These are phyloP conservation scores for Spinacia oleracea DNA, from an alignment of 179 eudicot genomes.

Conservation along the genomic window DNA sequence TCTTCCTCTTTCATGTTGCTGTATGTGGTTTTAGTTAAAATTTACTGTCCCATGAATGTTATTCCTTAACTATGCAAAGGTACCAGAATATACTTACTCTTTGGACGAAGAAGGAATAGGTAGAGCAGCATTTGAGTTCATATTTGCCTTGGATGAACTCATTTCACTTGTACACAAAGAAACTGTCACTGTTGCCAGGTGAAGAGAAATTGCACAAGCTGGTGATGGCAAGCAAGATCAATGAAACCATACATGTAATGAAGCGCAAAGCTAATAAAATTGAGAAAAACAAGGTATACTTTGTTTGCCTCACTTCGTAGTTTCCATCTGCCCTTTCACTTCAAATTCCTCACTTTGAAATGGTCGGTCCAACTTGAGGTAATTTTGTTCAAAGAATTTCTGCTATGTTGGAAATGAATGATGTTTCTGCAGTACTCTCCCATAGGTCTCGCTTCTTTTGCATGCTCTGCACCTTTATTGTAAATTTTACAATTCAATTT, in stretches of 20 bases:
- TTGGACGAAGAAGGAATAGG: conserved; percentile 92
- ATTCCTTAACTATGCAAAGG: conserved; percentile 64
- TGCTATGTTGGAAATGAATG: background rate
- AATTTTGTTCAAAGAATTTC: background rate
- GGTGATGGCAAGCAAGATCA: conserved; percentile 86
- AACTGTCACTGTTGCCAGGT: conserved; percentile 90
- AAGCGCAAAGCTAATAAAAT: conserved; percentile 95
- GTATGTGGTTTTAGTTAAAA: background rate
- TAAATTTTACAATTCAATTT: background rate
- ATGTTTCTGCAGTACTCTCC: background rate
- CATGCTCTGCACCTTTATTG: background rate
- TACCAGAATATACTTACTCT: conserved; percentile 79
- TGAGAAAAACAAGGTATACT: conserved; percentile 84
- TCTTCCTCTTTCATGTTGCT: background rate
- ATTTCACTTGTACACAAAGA: conserved; percentile 76
- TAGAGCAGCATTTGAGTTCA: conserved; percentile 83
- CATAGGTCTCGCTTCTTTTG: background rate
- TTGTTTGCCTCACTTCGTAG: background rate
- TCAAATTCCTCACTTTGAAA: no score
- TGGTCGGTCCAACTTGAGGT: conserved; percentile 99
- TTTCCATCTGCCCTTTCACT: no score
- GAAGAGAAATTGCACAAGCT: conserved; percentile 89
- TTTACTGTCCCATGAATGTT: conserved; percentile 7
- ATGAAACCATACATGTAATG: conserved; percentile 94
- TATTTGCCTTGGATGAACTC: conserved; percentile 94